Conservation (phyloP, 352 stramenopile species). For the Bremia lactucae region DNA sequence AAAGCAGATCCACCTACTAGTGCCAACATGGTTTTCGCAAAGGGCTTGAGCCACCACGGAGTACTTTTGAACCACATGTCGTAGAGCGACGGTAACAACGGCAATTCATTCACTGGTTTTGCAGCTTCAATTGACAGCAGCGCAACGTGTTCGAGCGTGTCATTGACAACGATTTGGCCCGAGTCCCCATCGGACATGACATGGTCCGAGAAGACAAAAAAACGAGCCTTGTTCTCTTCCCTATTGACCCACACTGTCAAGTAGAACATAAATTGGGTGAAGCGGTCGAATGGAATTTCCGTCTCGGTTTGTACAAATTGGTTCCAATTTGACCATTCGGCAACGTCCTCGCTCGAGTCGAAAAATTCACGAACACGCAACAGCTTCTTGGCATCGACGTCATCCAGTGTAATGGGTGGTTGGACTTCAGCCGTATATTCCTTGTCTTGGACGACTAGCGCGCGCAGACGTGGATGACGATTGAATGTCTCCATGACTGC, state of each 20-base stretch:
- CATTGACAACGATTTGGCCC: constrained; percentile 34
- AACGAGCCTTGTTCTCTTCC: constrained; percentile 14
- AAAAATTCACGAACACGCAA: constrained; percentile 22
- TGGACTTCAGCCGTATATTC: constrained; percentile 33
- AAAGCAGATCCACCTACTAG: constrained; percentile 17
- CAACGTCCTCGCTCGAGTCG: constrained; percentile 9
- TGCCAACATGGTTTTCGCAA: constrained; percentile 19
- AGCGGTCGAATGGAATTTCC: constrained; percentile 29
- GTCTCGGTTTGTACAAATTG: constrained; percentile 26
- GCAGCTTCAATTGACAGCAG: constrained; percentile 21
- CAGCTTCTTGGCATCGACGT: constrained; percentile 20
- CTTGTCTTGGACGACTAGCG: constrained; percentile 23
- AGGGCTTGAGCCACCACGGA: constrained; percentile 30
- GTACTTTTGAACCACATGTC: constrained; percentile 24
- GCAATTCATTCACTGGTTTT: constrained; percentile 18
- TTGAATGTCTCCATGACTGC: constrained; percentile 51
- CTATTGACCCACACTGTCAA: constrained; percentile 33
- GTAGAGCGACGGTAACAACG: constrained; percentile 35
- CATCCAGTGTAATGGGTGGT: constrained; percentile 22
- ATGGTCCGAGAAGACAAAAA: constrained; percentile 50
- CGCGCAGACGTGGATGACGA: constrained; percentile 42
- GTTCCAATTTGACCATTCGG: constrained; percentile 22
- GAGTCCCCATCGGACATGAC: constrained; percentile 49
- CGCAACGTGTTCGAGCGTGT: constrained; percentile 28
- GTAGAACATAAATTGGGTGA: constrained; percentile 37